Conservation (phyloP, 2,329 filamentous ascomycete species). For the Claviceps cyperi region DNA sequence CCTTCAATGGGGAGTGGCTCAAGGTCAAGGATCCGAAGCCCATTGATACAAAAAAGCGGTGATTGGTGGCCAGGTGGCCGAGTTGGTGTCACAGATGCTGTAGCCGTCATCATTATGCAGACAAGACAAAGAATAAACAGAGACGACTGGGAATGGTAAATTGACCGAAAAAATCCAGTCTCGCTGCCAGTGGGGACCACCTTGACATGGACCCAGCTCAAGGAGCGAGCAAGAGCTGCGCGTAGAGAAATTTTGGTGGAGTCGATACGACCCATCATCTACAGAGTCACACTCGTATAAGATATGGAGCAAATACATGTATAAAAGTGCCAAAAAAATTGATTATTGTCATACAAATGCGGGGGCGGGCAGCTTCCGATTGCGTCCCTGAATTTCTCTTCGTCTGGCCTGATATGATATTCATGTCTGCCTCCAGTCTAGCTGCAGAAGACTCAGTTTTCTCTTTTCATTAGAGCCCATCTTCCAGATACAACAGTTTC, state of each 20-base stretch:
- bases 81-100: not conserved
- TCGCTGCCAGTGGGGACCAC: not conserved
- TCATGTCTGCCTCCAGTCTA: constrained; percentile 4
- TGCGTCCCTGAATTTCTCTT: not conserved
- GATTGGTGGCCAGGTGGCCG: not conserved
- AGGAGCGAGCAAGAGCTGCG: not conserved
- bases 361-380: constrained; percentile 2
- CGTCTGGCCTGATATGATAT: constrained; percentile 2
- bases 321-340: not conserved
- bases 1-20: constrained; percentile 94
- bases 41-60: constrained; percentile 13
- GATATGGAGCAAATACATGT: not conserved
- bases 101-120: not conserved
- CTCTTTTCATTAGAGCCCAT: not conserved
- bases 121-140: not conserved
- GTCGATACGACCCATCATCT: not conserved
- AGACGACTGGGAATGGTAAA: too few species aligned
- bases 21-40: constrained; percentile 38
- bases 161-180: too few species aligned
- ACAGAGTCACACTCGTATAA: not conserved
- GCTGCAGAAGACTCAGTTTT: not conserved
- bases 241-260: not conserved
- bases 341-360: constrained; percentile 9
- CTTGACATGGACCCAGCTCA: not conserved
- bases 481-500: not conserved